Percentiles rank a stretch among this genome's conserved stretches.
These are phyloP conservation scores for Colletotrichum godetiae DNA, from an alignment of 2,329 filamentous ascomycete genomes.

Conservation along the genomic window DNA sequence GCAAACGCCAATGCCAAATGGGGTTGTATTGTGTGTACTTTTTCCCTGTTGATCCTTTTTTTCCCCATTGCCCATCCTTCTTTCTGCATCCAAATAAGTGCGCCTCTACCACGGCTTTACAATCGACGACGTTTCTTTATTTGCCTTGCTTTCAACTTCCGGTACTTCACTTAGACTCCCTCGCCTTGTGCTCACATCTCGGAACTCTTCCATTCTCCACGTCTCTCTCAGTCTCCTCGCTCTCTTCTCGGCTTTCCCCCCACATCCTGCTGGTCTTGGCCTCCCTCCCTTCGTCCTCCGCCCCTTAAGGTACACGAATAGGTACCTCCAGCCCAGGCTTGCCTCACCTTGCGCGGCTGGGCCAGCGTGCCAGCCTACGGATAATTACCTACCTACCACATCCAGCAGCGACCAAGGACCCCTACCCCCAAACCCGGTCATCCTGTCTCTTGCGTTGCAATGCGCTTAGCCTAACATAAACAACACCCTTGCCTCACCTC, in stretches of 20 bases:
- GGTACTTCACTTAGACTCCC: neutral
- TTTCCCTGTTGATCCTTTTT: neutral
- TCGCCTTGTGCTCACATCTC: neutral
- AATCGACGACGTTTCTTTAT: neutral
- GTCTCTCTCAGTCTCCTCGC: neutral
- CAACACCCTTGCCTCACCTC: conserved; percentile 3
- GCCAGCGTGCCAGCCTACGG: no score
- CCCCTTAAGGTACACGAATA: neutral
- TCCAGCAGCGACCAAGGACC: neutral
- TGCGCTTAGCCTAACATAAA: conserved; percentile 16
- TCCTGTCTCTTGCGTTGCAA: conserved; percentile 28
- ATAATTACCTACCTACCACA: neutral
- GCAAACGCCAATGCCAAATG: neutral
- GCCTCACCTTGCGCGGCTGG: neutral
- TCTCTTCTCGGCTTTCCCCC: no score
- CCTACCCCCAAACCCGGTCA: conserved; percentile 18
- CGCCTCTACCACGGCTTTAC: neutral
- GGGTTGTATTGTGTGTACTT: neutral
- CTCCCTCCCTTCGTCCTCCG: neutral
- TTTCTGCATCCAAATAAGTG: neutral
- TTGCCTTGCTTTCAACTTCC: neutral
- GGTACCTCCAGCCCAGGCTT: neutral
- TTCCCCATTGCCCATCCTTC: neutral
- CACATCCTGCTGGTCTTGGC: neutral
- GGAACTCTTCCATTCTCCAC: neutral